phyloP scores from a whole-genome alignment of 2,329 filamentous ascomycete species.

The Biscogniauxia sp. region DNA sequence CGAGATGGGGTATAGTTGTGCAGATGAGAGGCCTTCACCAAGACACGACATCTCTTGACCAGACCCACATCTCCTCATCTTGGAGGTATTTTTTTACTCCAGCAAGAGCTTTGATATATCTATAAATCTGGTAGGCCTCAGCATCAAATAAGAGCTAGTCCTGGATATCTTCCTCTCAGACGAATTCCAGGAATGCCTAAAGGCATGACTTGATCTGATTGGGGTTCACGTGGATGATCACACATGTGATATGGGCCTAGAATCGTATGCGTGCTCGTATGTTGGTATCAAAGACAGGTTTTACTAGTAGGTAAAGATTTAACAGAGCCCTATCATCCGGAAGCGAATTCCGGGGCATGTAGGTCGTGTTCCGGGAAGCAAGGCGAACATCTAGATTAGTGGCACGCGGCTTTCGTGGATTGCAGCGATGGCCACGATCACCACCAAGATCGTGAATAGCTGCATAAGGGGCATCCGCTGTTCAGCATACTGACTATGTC shows the following conservation, averaged over 20 bases:
- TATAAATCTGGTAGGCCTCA: too few species aligned
- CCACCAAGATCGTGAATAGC: background rate
- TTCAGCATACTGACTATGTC: background rate
- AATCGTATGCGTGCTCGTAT: background rate
- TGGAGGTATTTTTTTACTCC: too few species aligned
- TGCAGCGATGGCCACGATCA: background rate
- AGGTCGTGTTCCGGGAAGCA: background rate
- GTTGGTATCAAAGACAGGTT: background rate
- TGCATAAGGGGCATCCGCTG: background rate
- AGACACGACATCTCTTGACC: too few species aligned
- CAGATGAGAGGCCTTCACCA: too few species aligned
- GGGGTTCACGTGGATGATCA: background rate
- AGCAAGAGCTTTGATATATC: too few species aligned
- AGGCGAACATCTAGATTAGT: background rate
- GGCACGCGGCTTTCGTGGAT: background rate
- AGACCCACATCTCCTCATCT: too few species aligned
- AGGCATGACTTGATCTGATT: background rate
- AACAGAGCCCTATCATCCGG: background rate
- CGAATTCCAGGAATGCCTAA: background rate
- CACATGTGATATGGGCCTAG: background rate
- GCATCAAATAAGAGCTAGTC: too few species aligned
- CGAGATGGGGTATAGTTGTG: too few species aligned
- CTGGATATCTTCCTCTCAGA: too few species aligned
- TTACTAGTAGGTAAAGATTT: background rate
- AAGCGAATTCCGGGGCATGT: background rate